phyloP scores from a whole-genome alignment of 2,329 filamentous ascomycete genomes.

The Elsinoe australis region DNA sequence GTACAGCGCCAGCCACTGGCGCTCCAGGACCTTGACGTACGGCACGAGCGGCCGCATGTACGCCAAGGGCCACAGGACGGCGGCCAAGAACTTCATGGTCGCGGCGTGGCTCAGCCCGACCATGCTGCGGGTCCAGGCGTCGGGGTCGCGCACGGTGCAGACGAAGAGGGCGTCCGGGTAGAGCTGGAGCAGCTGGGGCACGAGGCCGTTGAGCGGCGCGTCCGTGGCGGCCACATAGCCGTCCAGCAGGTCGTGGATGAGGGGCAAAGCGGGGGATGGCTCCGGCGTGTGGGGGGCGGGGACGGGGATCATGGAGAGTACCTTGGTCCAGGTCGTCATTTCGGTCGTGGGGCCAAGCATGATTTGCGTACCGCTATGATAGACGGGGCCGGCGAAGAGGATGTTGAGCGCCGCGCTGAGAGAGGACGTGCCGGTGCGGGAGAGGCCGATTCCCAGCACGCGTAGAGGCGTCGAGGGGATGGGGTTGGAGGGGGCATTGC shows the following conservation, averaged over 20 bases:
- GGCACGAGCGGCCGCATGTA: neutral
- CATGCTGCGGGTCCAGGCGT: constrained; percentile 23
- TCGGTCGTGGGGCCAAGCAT: constrained; percentile 23
- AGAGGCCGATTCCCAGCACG: constrained; percentile 23
- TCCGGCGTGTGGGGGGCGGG: constrained; percentile 18
- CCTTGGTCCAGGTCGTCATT: constrained; percentile 23
- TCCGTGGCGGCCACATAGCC: constrained; percentile 30
- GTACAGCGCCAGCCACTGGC: neutral
- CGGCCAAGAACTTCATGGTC: neutral
- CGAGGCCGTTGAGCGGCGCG: constrained; percentile 30
- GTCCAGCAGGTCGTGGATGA: constrained; percentile 30
- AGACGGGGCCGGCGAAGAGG: constrained; percentile 22
- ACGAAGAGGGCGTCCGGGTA: constrained; percentile 36
- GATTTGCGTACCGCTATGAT: constrained; percentile 21
- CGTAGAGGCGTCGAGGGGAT: constrained; percentile 17
- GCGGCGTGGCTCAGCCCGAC: neutral
- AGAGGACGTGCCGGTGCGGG: constrained; percentile 23
- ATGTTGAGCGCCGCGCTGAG: constrained; percentile 22
- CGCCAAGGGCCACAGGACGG: neutral
- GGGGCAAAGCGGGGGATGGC: constrained; percentile 20
- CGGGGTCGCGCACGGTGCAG: constrained; percentile 27
- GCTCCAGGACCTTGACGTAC: neutral
- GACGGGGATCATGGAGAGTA: constrained; percentile 22
- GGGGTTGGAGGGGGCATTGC: neutral
- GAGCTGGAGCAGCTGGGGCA: constrained; percentile 29